Evolutionary conservation across 2,329 filamentous ascomycete species (phyloP), one percentile per base, ranked within the genome.

Genomic region (Hymenoscyphus occultus): DNA sequence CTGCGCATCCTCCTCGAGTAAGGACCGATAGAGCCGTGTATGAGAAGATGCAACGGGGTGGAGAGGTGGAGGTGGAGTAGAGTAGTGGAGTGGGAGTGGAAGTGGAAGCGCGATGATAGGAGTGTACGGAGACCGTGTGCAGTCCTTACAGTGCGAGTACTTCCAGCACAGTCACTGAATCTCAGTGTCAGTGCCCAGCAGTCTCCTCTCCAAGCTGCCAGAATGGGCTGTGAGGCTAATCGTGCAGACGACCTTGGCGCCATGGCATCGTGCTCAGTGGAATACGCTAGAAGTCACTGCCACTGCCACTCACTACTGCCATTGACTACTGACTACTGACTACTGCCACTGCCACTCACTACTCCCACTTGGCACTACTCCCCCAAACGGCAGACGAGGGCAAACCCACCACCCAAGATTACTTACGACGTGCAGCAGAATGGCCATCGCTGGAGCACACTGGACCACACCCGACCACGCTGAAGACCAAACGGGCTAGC

Each of bases 381-480:
- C 60, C 60, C 12, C 32, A 56, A 62, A 62, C 60, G 60, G 60
- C 48, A 62, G 60, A 62, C 60, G 60, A 62, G 16, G 40, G 28
- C 39, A 42, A 45, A 31, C 48, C 56, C 31, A 58, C 28, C 10
- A 39, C 28, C 56, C 22, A 58, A 58, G n/a, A 61, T 61, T 61
- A 32, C 48, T 62, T 62, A 62, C 60, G 60, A 62, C 45, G 60
- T 62, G 60, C 60, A 62, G 45, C 22, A 32, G 22, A 22, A 22
- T 22, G 22, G 22, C 22, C 22, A 22, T 22, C 22, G 22, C 22
- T 22, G 22, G 22, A 22, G 22, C 22, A 22, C 22, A 51, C n/a
- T 22, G 5, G 45, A 19, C 45, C 19, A 19, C 22, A 10, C 45
- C 22, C 9, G 45, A 51, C 4, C 42, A 22, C 45, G 16, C 19